These are phyloP conservation scores for Edaphochlamys debaryana DNA, from an alignment of 139 green algal species.

Conservation along the genomic window DNA sequence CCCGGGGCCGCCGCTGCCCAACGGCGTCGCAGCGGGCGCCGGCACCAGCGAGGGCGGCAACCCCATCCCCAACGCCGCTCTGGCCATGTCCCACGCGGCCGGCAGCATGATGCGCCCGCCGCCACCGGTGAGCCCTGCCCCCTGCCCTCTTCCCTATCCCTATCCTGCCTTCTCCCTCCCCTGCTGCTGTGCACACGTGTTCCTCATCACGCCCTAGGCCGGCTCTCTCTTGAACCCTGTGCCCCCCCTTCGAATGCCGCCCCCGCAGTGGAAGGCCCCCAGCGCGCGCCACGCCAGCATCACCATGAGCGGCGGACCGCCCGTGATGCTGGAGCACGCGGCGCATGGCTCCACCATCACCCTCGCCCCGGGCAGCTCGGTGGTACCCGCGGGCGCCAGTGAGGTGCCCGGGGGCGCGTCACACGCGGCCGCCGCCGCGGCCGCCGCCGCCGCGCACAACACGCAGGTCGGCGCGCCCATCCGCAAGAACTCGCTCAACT, in stretches of 20 bases:
- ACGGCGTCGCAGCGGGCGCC: neutral
- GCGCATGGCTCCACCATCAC: conserved; percentile 5
- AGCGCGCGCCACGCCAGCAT: conserved; percentile 36
- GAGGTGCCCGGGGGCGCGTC: too few species aligned
- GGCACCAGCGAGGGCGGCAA: neutral
- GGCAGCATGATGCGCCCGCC: neutral
- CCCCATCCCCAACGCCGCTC: too few species aligned
- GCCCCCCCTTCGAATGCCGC: too few species aligned
- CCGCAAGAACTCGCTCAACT: conserved; percentile 53
- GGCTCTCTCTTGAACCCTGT: too few species aligned
- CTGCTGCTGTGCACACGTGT: too few species aligned
- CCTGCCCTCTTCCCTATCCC: neutral
- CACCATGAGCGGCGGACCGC: neutral
- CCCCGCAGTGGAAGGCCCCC: conserved; percentile 10
- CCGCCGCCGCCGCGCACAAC: neutral
- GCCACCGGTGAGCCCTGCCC: neutral
- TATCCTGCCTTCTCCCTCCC: too few species aligned
- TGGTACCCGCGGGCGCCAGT: too few species aligned
- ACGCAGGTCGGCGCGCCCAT: conserved; percentile 28
- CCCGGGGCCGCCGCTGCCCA: neutral
- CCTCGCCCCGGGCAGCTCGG: neutral
- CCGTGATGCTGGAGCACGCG: conserved; percentile 16
- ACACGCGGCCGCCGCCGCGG: neutral
- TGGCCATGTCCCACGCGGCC: neutral
- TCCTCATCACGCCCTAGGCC: too few species aligned